These are phyloP conservation scores for Gliomastix tumulicola DNA, from an alignment of 2,329 filamentous ascomycete species.

Conservation along the genomic window DNA sequence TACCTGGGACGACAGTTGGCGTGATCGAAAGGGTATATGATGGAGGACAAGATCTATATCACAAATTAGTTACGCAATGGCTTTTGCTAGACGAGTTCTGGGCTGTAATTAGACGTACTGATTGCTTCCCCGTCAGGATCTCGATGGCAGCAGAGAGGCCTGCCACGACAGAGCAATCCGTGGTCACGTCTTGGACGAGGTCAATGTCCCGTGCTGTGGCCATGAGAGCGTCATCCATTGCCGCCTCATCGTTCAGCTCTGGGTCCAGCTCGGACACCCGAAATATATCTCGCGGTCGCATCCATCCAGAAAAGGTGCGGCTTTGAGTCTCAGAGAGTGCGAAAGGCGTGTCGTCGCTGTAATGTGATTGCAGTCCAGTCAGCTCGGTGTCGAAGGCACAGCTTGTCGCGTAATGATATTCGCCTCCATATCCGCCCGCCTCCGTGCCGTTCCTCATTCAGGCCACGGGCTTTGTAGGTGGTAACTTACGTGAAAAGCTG, in stretches of 20 bases:
- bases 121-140: constrained; percentile 59
- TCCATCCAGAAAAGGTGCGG: constrained; percentile 78
- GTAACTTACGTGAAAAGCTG: background rate
- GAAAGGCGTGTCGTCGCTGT: constrained; percentile 62
- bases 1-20: constrained; percentile 47
- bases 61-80: background rate
- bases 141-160: constrained; percentile 80
- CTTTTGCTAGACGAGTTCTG: background rate
- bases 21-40: constrained; percentile 70
- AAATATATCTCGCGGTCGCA: constrained; percentile 33
- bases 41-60: constrained; percentile 62
- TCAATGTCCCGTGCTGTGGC: no score
- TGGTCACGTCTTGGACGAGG: constrained; percentile 89
- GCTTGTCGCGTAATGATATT: no score
- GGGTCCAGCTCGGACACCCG: no score
- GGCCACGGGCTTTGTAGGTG: no score
- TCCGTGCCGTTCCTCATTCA: no score
- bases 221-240: no score
- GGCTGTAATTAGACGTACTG: constrained; percentile 39
- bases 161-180: constrained; percentile 94
- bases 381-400: no score
- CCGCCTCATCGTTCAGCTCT: no score
- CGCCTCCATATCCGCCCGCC: no score
- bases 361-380: no score
- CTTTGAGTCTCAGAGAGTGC: constrained; percentile 68